phyloP scores from a whole-genome alignment of 2,329 filamentous ascomycete species.

The Byssoonygena ceratinophila region DNA sequence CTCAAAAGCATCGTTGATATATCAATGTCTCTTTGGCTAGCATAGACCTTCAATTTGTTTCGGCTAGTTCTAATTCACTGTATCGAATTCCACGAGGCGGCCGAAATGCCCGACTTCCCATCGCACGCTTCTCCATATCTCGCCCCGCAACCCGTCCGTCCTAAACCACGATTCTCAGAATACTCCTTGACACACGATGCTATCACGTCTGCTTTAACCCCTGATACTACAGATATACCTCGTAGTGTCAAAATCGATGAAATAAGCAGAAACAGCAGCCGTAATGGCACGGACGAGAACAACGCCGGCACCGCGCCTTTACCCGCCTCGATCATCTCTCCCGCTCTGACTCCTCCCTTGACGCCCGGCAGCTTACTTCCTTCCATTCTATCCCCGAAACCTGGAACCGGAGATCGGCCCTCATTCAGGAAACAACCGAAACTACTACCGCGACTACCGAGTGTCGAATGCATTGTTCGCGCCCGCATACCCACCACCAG shows the following conservation, averaged over 20 bases:
- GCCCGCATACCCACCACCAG: slow-evolving; percentile 87
- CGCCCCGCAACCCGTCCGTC: slow-evolving; percentile 29
- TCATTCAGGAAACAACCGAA: slow-evolving; percentile 50
- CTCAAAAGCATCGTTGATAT: too few relatives aligned
- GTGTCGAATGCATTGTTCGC: slow-evolving; percentile 87
- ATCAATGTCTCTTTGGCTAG: too few relatives aligned
- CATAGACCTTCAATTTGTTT: too few relatives aligned
- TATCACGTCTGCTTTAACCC: slow-evolving; percentile 3
- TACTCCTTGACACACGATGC: slow-evolving; percentile 18
- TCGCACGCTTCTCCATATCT: slow-evolving; percentile 44
- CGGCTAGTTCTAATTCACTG: background rate
- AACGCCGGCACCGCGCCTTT: slow-evolving; percentile 34
- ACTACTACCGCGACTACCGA: slow-evolving; percentile 63
- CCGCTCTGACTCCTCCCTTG: slow-evolving; percentile 35
- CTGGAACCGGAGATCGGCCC: slow-evolving; percentile 19
- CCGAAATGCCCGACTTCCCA: slow-evolving; percentile 45
- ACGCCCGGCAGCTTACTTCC: slow-evolving; percentile 31
- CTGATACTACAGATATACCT: background rate
- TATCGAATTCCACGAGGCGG: background rate
- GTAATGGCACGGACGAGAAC: slow-evolving; percentile 16
- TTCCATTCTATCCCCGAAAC: slow-evolving; percentile 23
- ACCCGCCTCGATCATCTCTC: slow-evolving; percentile 45
- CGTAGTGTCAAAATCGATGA: background rate
- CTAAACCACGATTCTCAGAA: slow-evolving; percentile 18
- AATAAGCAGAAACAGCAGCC: background rate